Evolutionary conservation across 169 alveolate species (phyloP), one percentile per base, ranked within the genome.

Genomic region (Cryptosporidium andersoni): DNA sequence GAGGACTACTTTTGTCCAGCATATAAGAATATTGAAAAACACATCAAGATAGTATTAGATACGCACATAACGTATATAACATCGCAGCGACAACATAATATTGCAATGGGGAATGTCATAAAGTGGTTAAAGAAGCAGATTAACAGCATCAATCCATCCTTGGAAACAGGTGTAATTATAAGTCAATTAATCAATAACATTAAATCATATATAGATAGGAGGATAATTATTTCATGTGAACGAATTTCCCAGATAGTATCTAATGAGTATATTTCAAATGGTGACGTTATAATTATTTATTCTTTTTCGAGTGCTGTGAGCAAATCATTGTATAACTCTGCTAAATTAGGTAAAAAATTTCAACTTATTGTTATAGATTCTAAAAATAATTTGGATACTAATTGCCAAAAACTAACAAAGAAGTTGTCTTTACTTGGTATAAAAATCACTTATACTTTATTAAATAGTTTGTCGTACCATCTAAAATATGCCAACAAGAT

Each of bases 31-130:
- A 89, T 89, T 14, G 89, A 82, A 58, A 89, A 64, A 36, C 92
- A 89, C 40, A 62, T 89, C 68, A 89, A 89, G 66, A 60, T 82
- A 81, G 80, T 82, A 3, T 74, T 89, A 51, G 92, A 89, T 65
- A 80, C 81, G 66, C 91, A 89, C 45, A 82, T 89, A 37, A 66
- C 89, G 58, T 89, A 67, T 81, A 89, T 89, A 58, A 89, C 89
- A 25, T 66, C 88, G 53, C 89, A 90, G 66, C 67, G 89, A 80
- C 89, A 89, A 37, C 92, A 89, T 64, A 89, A 90, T 64, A 80
- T 89, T 52, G 89, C 91, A 14, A 89, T 89, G 91, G 92, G 92
- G 51, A 90, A 89, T 53, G 90, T 89, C 8, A 89, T 89, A 47
- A 89, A 90, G 16, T 89, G 92, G 92, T 66, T 89, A 67, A 89